These are phyloP conservation scores for Globisporangium rhizosaccharum DNA, from an alignment of 352 stramenopile species.

Conservation along the genomic window DNA sequence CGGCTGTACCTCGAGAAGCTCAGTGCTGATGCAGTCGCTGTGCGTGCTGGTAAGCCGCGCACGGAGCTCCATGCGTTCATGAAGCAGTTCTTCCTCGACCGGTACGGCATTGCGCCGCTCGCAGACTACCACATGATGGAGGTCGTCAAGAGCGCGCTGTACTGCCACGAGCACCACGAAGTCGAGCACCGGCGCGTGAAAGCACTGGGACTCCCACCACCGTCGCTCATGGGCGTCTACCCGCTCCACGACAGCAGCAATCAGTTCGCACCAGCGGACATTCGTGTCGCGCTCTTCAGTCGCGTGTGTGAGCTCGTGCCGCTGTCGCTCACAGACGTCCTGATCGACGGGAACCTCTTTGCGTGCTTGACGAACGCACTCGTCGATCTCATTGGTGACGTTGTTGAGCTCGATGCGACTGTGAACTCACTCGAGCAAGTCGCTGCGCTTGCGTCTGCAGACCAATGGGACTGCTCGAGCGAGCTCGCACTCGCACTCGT, in stretches of 20 bases:
- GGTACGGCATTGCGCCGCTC: constrained; percentile 51
- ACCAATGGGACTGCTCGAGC: constrained; percentile 28
- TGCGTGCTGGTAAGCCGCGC: constrained; percentile 21
- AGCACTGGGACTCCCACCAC: constrained; percentile 9
- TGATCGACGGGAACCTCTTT: constrained; percentile 27
- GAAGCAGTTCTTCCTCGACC: constrained; percentile 47
- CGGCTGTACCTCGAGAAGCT: constrained; percentile 51
- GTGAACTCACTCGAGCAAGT: constrained; percentile 29
- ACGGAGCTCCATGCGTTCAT: constrained; percentile 42
- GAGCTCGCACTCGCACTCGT: constrained; percentile 29
- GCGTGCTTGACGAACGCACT: constrained; percentile 35
- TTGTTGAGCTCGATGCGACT: constrained; percentile 49
- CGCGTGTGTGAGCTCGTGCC: constrained; percentile 55
- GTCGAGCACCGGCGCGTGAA: constrained; percentile 15
- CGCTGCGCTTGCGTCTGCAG: constrained; percentile 15
- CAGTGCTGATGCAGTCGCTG: constrained; percentile 28
- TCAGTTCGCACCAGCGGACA: constrained; percentile 20
- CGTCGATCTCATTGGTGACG: constrained; percentile 55
- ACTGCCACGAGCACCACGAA: constrained; percentile 43
- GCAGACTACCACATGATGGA: constrained; percentile 71
- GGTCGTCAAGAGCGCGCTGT: constrained; percentile 54
- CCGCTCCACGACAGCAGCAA: background rate
- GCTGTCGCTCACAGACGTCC: constrained; percentile 18
- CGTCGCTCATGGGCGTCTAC: constrained; percentile 4
- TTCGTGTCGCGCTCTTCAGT: constrained; percentile 49